Conservation (phyloP, 495 filamentous ascomycete species). For the Daldinia grandis region DNA sequence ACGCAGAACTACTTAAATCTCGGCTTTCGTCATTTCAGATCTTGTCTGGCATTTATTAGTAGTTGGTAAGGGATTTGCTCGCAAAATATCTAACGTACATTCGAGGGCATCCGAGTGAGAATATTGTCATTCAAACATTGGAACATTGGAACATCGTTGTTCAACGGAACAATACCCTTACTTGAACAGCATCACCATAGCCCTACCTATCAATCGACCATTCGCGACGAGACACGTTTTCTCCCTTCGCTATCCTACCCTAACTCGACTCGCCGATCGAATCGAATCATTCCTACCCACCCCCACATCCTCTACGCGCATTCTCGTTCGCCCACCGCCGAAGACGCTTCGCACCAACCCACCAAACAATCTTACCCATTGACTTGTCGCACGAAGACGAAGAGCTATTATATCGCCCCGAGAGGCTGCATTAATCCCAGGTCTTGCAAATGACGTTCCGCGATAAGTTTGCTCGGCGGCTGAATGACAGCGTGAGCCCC, state of each 20-base stretch:
- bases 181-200: slow-evolving; percentile 1
- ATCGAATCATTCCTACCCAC: not conserved
- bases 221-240: not conserved
- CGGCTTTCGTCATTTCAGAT: slow-evolving; percentile 33
- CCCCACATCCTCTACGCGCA: slow-evolving; percentile 10
- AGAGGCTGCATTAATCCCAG: slow-evolving; percentile 3
- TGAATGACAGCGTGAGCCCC: slow-evolving; percentile 45
- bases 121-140: not conserved
- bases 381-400: slow-evolving; percentile 1
- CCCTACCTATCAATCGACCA: not conserved
- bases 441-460: slow-evolving; percentile 42
- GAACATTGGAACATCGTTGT: not conserved
- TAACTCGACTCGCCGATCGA: not conserved
- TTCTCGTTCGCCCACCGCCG: not conserved
- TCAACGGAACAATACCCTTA: not conserved
- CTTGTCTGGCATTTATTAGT: not conserved
- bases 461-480: slow-evolving; percentile 40
- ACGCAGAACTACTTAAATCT: slow-evolving; percentile 16
- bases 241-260: not conserved
- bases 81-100: slow-evolving; percentile 4
- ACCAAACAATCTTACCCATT: slow-evolving; percentile 2
- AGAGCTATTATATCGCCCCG: not conserved
- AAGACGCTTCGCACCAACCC: not conserved
- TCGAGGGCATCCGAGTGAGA: not conserved
- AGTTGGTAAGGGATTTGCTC: slow-evolving; percentile 24